These are phyloP conservation scores for Letharia columbiana DNA, from an alignment of 495 filamentous ascomycete species.

Conservation along the genomic window DNA sequence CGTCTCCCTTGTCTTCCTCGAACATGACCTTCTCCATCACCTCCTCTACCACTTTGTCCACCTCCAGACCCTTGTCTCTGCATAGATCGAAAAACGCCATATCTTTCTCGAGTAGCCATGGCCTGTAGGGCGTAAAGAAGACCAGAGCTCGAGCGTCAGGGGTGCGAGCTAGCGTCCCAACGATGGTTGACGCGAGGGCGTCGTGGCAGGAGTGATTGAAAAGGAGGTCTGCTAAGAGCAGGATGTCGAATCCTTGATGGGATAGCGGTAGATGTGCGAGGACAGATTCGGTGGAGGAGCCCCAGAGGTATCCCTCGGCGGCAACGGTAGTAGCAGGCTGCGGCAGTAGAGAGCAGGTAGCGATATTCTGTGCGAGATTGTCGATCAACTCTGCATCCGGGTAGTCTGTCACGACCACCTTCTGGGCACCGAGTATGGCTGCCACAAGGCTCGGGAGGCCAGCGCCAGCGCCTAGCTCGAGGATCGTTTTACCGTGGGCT, in stretches of 20 bases:
- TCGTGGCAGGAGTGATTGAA: constrained; percentile 82
- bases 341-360: constrained; percentile 30
- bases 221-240: constrained; percentile 80
- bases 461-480: constrained; percentile 86
- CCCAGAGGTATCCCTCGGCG: constrained; percentile 74
- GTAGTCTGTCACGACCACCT: constrained; percentile 79
- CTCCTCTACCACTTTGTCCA: constrained; percentile 72
- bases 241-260: constrained; percentile 55
- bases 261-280: constrained; percentile 27
- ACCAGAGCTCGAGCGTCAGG: constrained; percentile 60
- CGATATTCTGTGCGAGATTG: constrained; percentile 68
- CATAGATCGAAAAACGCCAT: constrained; percentile 76
- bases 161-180: constrained; percentile 48
- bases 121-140: constrained; percentile 91
- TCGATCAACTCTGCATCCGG: constrained; percentile 70
- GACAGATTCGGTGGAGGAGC: constrained; percentile 45
- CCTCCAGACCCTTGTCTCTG: constrained; percentile 55
- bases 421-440: constrained; percentile 56
- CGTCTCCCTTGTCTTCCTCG: constrained; percentile 76
- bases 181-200: constrained; percentile 63
- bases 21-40: constrained; percentile 79
- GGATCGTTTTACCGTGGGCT: constrained; percentile 53
- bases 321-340: constrained; percentile 22
- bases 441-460: constrained; percentile 76
- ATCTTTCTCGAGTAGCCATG: constrained; percentile 79